Evolutionary conservation across 2,329 filamentous ascomycete species (phyloP).

Genomic region (Epichloe baconii): DNA sequence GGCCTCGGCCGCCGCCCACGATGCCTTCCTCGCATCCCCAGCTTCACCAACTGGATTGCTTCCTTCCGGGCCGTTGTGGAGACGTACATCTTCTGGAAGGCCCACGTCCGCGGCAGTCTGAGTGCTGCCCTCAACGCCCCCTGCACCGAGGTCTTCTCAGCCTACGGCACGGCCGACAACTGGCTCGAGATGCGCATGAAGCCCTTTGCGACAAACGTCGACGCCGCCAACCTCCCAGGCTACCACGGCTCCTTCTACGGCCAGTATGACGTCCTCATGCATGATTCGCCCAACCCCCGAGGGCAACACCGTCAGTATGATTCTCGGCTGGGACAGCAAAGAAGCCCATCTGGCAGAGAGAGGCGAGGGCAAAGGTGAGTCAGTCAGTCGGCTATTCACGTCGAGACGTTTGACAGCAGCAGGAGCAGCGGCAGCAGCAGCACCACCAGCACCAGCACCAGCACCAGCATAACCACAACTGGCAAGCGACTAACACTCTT

Average conservation of each 20-base stretch:
- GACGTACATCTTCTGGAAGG: slow-evolving; percentile 12
- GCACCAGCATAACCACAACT: too few relatives aligned
- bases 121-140: slow-evolving; percentile 21
- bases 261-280: slow-evolving; percentile 18
- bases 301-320: slow-evolving; percentile 18
- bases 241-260: slow-evolving; percentile 20
- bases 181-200: slow-evolving; percentile 20
- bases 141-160: slow-evolving; percentile 25
- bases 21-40: slow-evolving; percentile 28
- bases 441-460: background rate
- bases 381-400: background rate
- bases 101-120: slow-evolving; percentile 10
- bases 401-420: background rate
- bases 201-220: slow-evolving; percentile 14
- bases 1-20: slow-evolving; percentile 19
- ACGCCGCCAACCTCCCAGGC: slow-evolving; percentile 15
- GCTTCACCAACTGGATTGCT: slow-evolving; percentile 27
- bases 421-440: background rate
- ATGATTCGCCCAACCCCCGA: slow-evolving; percentile 16
- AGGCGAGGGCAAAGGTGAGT: slow-evolving; percentile 18
- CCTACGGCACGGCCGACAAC: slow-evolving; percentile 18
- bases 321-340: slow-evolving; percentile 28
- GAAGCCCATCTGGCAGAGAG: slow-evolving; percentile 23
- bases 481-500: background rate
- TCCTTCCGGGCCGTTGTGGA: slow-evolving; percentile 20